These are phyloP conservation scores for Blepharisma stoltei DNA, from an alignment of 73 alveolate genomes.

Conservation along the genomic window DNA sequence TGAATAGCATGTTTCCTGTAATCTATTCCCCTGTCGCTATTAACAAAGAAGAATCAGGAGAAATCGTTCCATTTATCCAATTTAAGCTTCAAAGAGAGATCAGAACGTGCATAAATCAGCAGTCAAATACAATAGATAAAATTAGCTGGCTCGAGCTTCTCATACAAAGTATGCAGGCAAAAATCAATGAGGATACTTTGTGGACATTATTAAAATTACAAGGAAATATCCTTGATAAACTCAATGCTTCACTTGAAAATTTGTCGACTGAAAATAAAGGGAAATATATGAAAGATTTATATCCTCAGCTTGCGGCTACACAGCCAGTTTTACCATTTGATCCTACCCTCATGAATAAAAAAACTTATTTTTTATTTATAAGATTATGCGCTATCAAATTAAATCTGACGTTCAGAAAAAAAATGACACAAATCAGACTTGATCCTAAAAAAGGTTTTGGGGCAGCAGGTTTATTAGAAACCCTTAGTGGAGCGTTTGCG, in stretches of 20 bases:
- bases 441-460: constrained; percentile 46
- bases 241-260: background rate
- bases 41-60: background rate
- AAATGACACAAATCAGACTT: background rate
- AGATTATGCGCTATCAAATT: constrained; percentile 50
- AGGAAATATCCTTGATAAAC: background rate
- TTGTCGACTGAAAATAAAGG: constrained; percentile 7
- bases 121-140: background rate
- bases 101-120: background rate
- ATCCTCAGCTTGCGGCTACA: constrained; percentile 30
- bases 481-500: constrained; percentile 46
- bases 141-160: constrained; percentile 7
- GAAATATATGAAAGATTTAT: background rate
- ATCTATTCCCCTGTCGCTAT: background rate
- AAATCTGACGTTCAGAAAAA: constrained; percentile 33
- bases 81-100: background rate
- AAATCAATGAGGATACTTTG: constrained; percentile 20
- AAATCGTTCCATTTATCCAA: background rate
- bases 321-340: constrained; percentile 30
- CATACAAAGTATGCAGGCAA: background rate
- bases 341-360: constrained; percentile 30
- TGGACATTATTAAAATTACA: background rate
- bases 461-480: constrained; percentile 29
- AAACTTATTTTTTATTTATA: constrained; percentile 50
- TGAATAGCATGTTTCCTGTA: constrained; percentile 12